Conservation (phyloP, 345 rosid genomes). For the Erysimum cheiranthoides region DNA sequence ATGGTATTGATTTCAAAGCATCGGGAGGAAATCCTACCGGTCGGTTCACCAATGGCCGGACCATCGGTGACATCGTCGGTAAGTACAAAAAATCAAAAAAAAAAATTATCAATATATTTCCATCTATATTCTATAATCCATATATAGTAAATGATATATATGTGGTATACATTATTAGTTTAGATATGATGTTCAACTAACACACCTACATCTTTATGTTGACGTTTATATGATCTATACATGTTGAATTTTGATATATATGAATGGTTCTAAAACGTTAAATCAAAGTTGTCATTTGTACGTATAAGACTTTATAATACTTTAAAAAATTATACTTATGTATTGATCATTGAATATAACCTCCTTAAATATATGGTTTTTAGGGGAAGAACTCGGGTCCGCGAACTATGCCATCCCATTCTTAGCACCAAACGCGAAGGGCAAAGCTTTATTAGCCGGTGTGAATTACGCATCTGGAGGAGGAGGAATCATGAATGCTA, state of each 20-base stretch:
- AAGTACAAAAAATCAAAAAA: neutral
- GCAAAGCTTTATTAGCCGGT: constrained; percentile 58
- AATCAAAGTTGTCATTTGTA: neutral
- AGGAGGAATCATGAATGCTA: constrained; percentile 73
- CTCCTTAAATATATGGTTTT: neutral
- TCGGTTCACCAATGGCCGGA: constrained; percentile 79
- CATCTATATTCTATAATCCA: neutral
- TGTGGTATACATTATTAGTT: neutral
- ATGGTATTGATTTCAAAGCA: constrained; percentile 70
- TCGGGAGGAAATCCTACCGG: constrained; percentile 69
- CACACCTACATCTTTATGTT: neutral
- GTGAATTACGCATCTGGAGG: constrained; percentile 90
- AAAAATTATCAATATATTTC: neutral
- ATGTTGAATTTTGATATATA: neutral
- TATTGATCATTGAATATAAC: too few species aligned
- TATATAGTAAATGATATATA: constrained; percentile 10
- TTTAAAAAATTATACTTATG: too few species aligned
- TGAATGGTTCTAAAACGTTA: constrained; percentile 33
- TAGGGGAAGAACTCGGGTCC: constrained; percentile 55
- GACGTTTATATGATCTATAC: constrained; percentile 5
- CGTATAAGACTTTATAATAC: too few species aligned
- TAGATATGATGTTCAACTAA: constrained; percentile 23
- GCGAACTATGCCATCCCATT: constrained; percentile 63
- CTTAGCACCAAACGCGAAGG: constrained; percentile 70
- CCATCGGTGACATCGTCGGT: constrained; percentile 79